phyloP scores from a whole-genome alignment of 768 basidiomycete species.

The Amanita subjunquillea region DNA sequence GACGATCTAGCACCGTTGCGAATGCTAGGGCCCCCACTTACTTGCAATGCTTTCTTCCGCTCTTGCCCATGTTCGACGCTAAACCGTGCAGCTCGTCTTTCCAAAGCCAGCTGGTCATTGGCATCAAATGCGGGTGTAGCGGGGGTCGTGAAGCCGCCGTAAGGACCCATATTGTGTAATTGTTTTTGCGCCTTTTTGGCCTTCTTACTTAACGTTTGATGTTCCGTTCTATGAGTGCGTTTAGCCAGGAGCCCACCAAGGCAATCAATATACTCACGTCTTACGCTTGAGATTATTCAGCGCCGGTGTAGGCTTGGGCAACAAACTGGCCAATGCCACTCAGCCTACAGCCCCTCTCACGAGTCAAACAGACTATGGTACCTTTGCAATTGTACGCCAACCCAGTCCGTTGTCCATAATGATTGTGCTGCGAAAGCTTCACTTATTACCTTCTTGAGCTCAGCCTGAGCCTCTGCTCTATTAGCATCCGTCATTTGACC shows the following conservation, averaged over 20 bases:
- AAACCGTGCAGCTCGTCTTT: conserved; percentile 80
- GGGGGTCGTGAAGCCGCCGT: not conserved
- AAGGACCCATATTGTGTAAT: conserved; percentile 9
- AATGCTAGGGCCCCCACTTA: conserved; percentile 20
- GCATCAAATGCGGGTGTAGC: conserved; percentile 34
- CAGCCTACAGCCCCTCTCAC: conserved; percentile 9
- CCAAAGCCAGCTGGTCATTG: conserved; percentile 59
- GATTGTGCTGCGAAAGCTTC: conserved; percentile 78
- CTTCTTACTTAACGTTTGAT: conserved; percentile 33
- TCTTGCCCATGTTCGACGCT: conserved; percentile 85
- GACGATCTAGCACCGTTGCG: conserved; percentile 22
- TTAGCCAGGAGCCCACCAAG: conserved; percentile 1
- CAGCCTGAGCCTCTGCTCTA: conserved; percentile 79
- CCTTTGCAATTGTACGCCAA: conserved; percentile 80
- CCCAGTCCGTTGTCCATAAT: conserved; percentile 94
- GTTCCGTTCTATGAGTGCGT: conserved; percentile 24
- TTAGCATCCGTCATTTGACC: conserved; percentile 87
- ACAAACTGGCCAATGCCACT: conserved; percentile 30
- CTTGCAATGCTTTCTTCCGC: conserved; percentile 35
- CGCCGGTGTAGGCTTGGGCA: conserved; percentile 46
- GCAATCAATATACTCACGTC: conserved; percentile 30
- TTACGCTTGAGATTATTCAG: conserved; percentile 60
- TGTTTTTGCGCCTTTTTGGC: conserved; percentile 54
- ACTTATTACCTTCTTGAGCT: conserved; percentile 95
- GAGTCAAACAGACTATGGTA: conserved; percentile 16